phyloP scores from a whole-genome alignment of 2,329 filamentous ascomycete genomes.

The Triangularia verruculosa region DNA sequence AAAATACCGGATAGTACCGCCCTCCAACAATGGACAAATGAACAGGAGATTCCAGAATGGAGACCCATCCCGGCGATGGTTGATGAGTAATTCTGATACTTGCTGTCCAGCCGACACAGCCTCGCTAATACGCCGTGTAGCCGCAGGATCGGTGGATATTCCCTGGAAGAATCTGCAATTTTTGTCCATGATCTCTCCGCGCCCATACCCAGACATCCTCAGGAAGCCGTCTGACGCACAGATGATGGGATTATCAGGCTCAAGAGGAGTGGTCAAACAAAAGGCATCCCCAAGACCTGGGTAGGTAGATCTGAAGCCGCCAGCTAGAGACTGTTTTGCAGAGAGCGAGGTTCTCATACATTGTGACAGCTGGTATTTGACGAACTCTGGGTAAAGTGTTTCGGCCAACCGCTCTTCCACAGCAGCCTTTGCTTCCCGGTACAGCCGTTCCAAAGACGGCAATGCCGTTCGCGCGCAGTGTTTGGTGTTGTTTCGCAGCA shows the following conservation, averaged over 20 bases:
- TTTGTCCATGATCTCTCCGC: conserved; percentile 44
- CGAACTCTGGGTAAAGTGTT: conserved; percentile 49
- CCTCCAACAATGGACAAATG: conserved; percentile 49
- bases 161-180: conserved; percentile 51
- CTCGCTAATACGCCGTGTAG: conserved; percentile 38
- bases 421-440: conserved; percentile 38
- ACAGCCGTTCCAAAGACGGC: conserved; percentile 44
- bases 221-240: conserved; percentile 51
- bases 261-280: conserved; percentile 51
- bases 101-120: conserved; percentile 40
- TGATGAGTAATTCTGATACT: conserved; percentile 45
- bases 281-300: conserved; percentile 58
- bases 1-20: conserved; percentile 49
- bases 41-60: conserved; percentile 58
- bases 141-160: conserved; percentile 37
- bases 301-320: conserved; percentile 38
- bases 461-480: conserved; percentile 43
- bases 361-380: conserved; percentile 47
- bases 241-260: conserved; percentile 49
- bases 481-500: conserved; percentile 46
- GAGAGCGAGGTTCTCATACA: conserved; percentile 46
- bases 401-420: conserved; percentile 41
- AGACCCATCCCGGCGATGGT: conserved; percentile 47
- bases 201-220: conserved; percentile 44
- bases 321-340: conserved; percentile 26